Evolutionary conservation across 225 moss, liverwort and hornwort species (phyloP).

Genomic region (Asterella californica): DNA sequence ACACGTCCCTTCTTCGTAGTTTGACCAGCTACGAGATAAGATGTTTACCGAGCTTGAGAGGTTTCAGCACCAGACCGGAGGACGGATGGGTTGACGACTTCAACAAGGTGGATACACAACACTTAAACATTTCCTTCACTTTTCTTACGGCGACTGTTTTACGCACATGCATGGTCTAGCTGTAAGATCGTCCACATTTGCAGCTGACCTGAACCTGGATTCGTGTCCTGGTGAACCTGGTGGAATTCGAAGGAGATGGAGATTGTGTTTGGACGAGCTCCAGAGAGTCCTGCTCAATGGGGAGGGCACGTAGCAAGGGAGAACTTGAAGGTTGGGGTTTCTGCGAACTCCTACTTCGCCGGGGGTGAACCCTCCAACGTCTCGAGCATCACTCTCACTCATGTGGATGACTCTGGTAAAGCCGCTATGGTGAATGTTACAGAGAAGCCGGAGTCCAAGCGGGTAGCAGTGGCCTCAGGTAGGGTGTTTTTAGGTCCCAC

Average conservation of each 20-base stretch:
- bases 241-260: slow-evolving; percentile 34
- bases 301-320: slow-evolving; percentile 8
- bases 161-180: not conserved
- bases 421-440: slow-evolving; percentile 86
- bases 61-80: slow-evolving; percentile 19
- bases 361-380: not conserved
- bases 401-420: slow-evolving; percentile 68
- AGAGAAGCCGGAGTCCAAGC: slow-evolving; percentile 43
- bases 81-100: slow-evolving; percentile 34
- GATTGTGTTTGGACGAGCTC: slow-evolving; percentile 34
- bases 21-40: not conserved
- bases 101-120: slow-evolving; percentile 25
- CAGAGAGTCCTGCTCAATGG: slow-evolving; percentile 22
- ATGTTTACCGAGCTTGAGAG: not conserved
- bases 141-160: not conserved
- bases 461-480: slow-evolving; percentile 72
- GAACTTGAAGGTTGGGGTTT: slow-evolving; percentile 10
- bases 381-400: slow-evolving; percentile 44
- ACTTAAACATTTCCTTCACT: not conserved
- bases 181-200: not conserved
- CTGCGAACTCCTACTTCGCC: not conserved
- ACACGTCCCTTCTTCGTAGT: not conserved
- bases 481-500: slow-evolving; percentile 61
- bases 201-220: not conserved
- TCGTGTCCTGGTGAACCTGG: not conserved